Evolutionary conservation across 441 rosid genomes (phyloP).

Genomic region (Gossypium davidsonii): DNA sequence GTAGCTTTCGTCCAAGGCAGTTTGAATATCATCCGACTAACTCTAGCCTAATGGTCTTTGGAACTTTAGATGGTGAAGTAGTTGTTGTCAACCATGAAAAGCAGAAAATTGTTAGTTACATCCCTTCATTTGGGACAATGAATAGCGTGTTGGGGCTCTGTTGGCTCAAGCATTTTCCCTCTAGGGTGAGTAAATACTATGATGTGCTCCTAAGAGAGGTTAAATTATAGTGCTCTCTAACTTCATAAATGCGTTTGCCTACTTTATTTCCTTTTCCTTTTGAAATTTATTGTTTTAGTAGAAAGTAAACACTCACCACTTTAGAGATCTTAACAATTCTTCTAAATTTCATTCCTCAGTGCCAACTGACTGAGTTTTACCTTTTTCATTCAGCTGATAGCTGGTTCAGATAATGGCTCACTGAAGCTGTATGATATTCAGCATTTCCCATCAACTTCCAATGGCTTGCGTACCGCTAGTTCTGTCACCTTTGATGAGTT

Average conservation of each 20-base stretch:
- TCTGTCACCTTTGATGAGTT: constrained; percentile 72
- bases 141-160: constrained; percentile 89
- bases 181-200: constrained; percentile 47
- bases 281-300: not conserved
- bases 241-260: constrained; percentile 8
- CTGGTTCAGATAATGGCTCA: constrained; percentile 94
- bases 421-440: constrained; percentile 64
- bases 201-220: not conserved
- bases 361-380: not conserved
- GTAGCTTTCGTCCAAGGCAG: constrained; percentile 75
- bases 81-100: constrained; percentile 82
- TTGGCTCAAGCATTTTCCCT: constrained; percentile 83
- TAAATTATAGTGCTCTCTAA: constrained; percentile 1
- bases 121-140: constrained; percentile 67
- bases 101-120: constrained; percentile 57
- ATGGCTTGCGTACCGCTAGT: constrained; percentile 28
- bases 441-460: constrained; percentile 33
- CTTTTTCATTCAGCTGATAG: constrained; percentile 60
- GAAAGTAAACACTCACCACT: not conserved
- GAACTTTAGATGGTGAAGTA: constrained; percentile 89
- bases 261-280: not conserved
- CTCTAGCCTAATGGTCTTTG: constrained; percentile 73
- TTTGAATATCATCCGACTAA: constrained; percentile 86
- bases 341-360: not conserved
- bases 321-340: not conserved